These are phyloP conservation scores for Syzygium syzygioides DNA, from an alignment of 441 rosid genomes.

Conservation along the genomic window DNA sequence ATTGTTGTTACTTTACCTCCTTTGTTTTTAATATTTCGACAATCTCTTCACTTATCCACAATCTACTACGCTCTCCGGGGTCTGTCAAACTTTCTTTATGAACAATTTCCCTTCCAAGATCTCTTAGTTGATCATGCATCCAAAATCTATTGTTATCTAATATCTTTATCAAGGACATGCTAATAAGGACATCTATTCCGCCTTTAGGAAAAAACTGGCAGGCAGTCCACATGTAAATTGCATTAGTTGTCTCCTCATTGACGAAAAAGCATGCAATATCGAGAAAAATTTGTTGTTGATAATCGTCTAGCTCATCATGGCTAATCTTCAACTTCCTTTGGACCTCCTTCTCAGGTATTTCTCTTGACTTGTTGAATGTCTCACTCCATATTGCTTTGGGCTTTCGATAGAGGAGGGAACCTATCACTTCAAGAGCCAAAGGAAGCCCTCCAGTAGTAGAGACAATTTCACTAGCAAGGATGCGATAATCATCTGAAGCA, in stretches of 20 bases:
- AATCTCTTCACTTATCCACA: constrained; percentile 5
- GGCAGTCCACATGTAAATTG: neutral
- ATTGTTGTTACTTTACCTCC: neutral
- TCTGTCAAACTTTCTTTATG: neutral
- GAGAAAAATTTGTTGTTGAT: neutral
- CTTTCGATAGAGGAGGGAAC: neutral
- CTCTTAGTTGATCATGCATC: constrained; percentile 8
- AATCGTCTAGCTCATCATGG: neutral
- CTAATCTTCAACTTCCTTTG: neutral
- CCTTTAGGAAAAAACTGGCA: neutral
- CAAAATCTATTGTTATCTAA: neutral
- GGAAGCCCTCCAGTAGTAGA: neutral
- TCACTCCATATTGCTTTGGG: neutral
- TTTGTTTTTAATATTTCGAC: neutral
- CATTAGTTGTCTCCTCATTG: neutral
- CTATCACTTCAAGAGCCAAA: neutral
- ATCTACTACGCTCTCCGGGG: constrained; percentile 1
- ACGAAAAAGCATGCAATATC: neutral
- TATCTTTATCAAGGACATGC: neutral
- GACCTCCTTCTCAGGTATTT: neutral
- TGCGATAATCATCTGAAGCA: neutral
- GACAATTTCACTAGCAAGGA: neutral
- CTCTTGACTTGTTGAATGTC: neutral
- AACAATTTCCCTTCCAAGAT: constrained; percentile 6
- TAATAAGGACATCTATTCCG: neutral